Percentiles rank a stretch among this genome's conserved stretches.
phyloP scores from a whole-genome alignment of 2,329 filamentous ascomycete genomes.

The Sphaerostilbella broomeana region DNA sequence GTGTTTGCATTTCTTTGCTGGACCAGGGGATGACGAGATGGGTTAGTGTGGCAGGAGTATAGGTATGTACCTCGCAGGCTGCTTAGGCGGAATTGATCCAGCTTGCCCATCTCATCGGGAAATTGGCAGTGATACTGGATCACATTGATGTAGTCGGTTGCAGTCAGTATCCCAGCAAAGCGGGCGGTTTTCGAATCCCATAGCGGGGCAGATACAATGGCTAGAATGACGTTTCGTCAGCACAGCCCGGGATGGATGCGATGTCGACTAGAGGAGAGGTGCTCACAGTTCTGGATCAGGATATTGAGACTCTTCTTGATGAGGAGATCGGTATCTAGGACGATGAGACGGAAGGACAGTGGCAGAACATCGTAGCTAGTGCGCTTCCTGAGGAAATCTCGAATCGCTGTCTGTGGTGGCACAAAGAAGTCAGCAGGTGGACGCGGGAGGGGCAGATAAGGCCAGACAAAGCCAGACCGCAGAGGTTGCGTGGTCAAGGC shows the following conservation, averaged over 20 bases:
- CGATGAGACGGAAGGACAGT: slow-evolving; percentile 89
- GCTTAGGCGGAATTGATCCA: slow-evolving; percentile 89
- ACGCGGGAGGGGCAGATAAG: neutral
- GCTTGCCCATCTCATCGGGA: slow-evolving; percentile 78
- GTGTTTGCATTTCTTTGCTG: neutral
- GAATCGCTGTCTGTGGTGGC: slow-evolving; percentile 68
- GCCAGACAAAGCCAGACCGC: neutral
- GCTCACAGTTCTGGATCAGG: slow-evolving; percentile 83
- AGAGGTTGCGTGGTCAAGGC: too few relatives aligned
- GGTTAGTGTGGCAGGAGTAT: too few relatives aligned
- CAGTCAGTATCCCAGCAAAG: slow-evolving; percentile 90
- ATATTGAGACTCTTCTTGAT: slow-evolving; percentile 98
- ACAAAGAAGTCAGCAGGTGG: slow-evolving; percentile 13
- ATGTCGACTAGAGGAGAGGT: too few relatives aligned
- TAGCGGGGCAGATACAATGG: slow-evolving; percentile 92
- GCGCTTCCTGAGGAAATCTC: slow-evolving; percentile 91
- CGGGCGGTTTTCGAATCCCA: slow-evolving; percentile 93
- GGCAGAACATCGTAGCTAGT: slow-evolving; percentile 98
- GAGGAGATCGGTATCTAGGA: slow-evolving; percentile 88
- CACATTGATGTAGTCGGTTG: slow-evolving; percentile 96
- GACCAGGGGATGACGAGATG: neutral
- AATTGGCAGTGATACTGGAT: slow-evolving; percentile 99
- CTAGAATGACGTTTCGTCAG: slow-evolving; percentile 39
- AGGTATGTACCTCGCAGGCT: slow-evolving; percentile 74
- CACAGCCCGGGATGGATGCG: slow-evolving; percentile 5